These are phyloP conservation scores for Aspergillus awamori DNA, from an alignment of 2,329 filamentous ascomycete genomes.

Conservation along the genomic window DNA sequence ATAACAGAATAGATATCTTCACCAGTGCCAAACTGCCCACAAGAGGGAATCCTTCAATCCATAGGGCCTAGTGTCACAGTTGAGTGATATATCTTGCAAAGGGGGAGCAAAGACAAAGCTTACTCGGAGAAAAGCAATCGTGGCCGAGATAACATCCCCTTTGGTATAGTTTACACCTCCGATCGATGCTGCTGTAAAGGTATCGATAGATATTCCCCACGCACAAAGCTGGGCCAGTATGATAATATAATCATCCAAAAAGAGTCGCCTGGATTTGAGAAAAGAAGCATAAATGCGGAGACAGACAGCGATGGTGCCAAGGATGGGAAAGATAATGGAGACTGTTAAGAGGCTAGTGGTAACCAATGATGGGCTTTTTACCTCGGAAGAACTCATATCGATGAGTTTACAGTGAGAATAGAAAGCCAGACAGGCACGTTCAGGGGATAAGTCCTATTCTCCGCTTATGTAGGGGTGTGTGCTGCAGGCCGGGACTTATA, in stretches of 20 bases:
- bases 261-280: background rate
- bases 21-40: slow-evolving; percentile 2
- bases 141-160: background rate
- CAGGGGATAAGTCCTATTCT: too few species aligned
- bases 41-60: slow-evolving; percentile 6
- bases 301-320: background rate
- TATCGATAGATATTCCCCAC: slow-evolving; percentile 3
- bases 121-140: background rate
- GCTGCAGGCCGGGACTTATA: too few species aligned
- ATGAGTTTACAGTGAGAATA: background rate
- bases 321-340: background rate
- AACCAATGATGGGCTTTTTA: background rate
- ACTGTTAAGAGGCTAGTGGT: background rate
- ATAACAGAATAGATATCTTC: slow-evolving; percentile 1
- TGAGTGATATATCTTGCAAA: too few species aligned
- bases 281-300: background rate
- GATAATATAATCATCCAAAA: background rate
- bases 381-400: background rate
- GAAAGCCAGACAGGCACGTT: too few species aligned
- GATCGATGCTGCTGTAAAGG: background rate
- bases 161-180: background rate
- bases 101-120: background rate
- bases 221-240: background rate
- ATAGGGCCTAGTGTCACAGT: background rate
- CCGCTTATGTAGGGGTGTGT: too few species aligned